Base-by-base conservation (phyloP, 164 flowering plant genomes). In the Nelumbo lutea region DNA sequence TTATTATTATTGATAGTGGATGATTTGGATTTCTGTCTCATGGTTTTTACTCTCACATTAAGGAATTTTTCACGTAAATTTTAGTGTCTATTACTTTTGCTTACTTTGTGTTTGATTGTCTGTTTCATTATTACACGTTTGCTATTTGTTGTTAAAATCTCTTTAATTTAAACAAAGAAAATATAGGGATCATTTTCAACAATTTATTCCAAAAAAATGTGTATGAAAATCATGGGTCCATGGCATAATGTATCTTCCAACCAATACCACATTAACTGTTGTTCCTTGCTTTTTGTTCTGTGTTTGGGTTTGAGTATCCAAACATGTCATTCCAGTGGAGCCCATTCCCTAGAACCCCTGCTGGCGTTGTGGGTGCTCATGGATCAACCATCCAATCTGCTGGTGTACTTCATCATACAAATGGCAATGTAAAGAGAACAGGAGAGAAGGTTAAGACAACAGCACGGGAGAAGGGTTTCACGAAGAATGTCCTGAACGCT, bases 251-350 rank as follows among this genome's bases (percentile, higher is more conserved):
- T 81, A 79, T 73, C 64, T 80, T 38, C 85, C 90, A 53, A 59
- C 81, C 3, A 80, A 70, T 62, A 52, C 78, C 61, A 68, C 83
- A 40, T 55, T 65, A 57, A 85, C 79, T 73, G 84, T 86, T 59
- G 74, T 76, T 53, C 64, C 85, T 27, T 3, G 82, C 80, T 46
- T 80, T 68, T 78, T 85, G 81, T 77, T 61, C 84, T 50, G 86
- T 86, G 39, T 85, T 80, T 69, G 80, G 88, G 6, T 69, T 84
- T 53, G 88, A 87, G 67, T 80, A 79, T 68, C 74, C 88, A 9
- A 87, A 84, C 69, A 69, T 80, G 56, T 76, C 91, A 38, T 83
- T 82, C 72, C 91, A 88, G 79, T 83, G 87, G 86, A 83, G 72
- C 77, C 72, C 91, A 9, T 61, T 9, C 5, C 73, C 91, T 65